A percentile compares a stretch with the other conserved stretches of the same genome.
phyloP scores from a whole-genome alignment of 2,329 filamentous ascomycete species.

The Monilinia polystroma region DNA sequence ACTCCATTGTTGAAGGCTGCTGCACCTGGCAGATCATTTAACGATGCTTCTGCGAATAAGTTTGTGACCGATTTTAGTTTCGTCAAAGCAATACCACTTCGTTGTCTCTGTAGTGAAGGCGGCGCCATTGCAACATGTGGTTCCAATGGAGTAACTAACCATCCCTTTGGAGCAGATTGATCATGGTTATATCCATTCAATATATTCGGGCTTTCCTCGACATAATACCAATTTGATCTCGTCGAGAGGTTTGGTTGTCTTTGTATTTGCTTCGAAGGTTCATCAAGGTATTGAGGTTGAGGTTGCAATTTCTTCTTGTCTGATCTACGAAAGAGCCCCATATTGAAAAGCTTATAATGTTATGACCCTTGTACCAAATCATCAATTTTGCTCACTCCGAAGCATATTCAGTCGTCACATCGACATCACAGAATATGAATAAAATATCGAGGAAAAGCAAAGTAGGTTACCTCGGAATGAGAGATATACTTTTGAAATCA shows the following conservation, averaged over 20 bases:
- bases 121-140: slow-evolving; percentile 17
- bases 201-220: slow-evolving; percentile 4
- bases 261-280: slow-evolving; percentile 1
- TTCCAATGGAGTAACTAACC: slow-evolving; percentile 27
- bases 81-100: slow-evolving; percentile 26
- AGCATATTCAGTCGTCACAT: background rate
- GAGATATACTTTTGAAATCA: background rate
- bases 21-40: slow-evolving; percentile 39
- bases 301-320: slow-evolving; percentile 31
- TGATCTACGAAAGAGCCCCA: slow-evolving; percentile 38
- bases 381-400: background rate
- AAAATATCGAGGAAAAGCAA: background rate
- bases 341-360: slow-evolving; percentile 21
- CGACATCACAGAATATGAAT: background rate
- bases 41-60: slow-evolving; percentile 42
- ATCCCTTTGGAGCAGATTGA: slow-evolving; percentile 26
- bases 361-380: background rate
- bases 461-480: background rate
- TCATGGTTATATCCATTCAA: slow-evolving; percentile 20
- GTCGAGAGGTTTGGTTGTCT: slow-evolving; percentile 1
- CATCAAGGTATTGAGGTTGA: slow-evolving; percentile 25
- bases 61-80: slow-evolving; percentile 36
- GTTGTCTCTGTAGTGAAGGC: slow-evolving; percentile 27
- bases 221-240: slow-evolving; percentile 12
- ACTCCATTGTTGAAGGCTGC: slow-evolving; percentile 48